Conservation (phyloP, 805 yeast genomes). For the Lachancea thermotolerans region DNA sequence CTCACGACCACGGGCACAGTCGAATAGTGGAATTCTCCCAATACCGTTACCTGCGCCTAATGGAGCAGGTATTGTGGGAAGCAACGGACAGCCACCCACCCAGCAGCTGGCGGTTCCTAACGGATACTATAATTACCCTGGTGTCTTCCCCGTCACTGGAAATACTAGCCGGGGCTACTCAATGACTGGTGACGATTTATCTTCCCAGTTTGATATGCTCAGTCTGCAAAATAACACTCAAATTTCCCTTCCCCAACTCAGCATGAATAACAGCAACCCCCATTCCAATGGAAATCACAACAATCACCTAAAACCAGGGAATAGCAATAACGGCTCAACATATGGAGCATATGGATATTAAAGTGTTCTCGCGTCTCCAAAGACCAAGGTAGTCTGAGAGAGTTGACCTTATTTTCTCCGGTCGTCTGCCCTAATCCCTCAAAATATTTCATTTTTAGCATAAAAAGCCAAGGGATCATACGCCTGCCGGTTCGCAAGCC, state of each 20-base stretch:
- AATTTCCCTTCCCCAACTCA: conserved; percentile 27
- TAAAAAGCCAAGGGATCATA: too few species aligned
- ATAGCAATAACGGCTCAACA: conserved; percentile 10
- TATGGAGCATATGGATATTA: conserved; percentile 7
- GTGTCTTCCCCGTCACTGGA: conserved; percentile 20
- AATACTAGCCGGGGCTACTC: conserved; percentile 12
- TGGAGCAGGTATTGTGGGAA: background rate
- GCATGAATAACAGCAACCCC: conserved; percentile 20
- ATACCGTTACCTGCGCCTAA: conserved; percentile 8
- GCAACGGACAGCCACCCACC: background rate
- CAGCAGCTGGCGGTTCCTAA: conserved; percentile 1
- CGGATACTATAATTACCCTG: conserved; percentile 28
- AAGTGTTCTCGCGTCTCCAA: background rate
- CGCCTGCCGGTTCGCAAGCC: too few species aligned
- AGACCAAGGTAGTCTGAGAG: too few species aligned
- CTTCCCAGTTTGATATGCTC: conserved; percentile 27
- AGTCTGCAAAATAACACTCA: conserved; percentile 25
- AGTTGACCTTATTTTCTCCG: too few species aligned
- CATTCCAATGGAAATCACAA: conserved; percentile 7
- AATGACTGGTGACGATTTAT: conserved; percentile 20
- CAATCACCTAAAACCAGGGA: conserved; percentile 12
- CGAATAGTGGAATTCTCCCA: conserved; percentile 10
- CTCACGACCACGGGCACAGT: conserved; percentile 22
- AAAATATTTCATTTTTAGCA: background rate
- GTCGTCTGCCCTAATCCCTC: background rate